These are phyloP conservation scores for Streptanthus diversifolius DNA, from an alignment of 345 rosid genomes.

Conservation along the genomic window DNA sequence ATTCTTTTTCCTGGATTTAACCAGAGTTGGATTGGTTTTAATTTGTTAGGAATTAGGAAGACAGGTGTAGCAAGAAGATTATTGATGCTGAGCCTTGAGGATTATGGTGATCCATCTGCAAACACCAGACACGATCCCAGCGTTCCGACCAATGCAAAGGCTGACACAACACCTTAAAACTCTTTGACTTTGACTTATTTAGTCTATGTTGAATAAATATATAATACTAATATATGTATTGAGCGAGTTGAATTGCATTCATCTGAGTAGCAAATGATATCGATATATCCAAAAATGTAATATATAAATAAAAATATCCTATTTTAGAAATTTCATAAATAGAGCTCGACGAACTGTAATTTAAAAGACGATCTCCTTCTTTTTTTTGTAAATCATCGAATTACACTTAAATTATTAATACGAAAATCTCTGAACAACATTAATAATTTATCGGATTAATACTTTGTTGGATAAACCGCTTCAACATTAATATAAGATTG, in stretches of 20 bases:
- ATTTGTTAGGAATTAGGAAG: constrained; percentile 7
- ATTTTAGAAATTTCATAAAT: too few relatives aligned
- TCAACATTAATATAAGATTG: background rate
- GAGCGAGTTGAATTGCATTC: background rate
- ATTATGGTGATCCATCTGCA: constrained; percentile 36
- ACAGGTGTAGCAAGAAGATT: background rate
- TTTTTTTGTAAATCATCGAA: too few relatives aligned
- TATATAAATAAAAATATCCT: too few relatives aligned
- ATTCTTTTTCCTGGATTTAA: background rate
- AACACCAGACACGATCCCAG: constrained; percentile 29
- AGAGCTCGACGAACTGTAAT: too few relatives aligned
- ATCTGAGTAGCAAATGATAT: constrained; percentile 10
- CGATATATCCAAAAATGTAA: too few relatives aligned
- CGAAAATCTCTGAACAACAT: too few relatives aligned
- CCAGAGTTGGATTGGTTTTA: background rate
- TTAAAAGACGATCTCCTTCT: too few relatives aligned
- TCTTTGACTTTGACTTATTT: constrained; percentile 6
- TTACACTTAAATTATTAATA: too few relatives aligned
- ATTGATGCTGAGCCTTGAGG: constrained; percentile 19
- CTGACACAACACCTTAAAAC: constrained; percentile 18
- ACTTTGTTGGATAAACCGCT: too few relatives aligned
- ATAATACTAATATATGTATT: background rate
- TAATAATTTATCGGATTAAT: too few relatives aligned
- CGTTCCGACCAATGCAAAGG: constrained; percentile 10
- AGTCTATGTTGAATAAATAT: constrained; percentile 1